Conservation (phyloP, 306 rosid species). For the Vicia sativa region DNA sequence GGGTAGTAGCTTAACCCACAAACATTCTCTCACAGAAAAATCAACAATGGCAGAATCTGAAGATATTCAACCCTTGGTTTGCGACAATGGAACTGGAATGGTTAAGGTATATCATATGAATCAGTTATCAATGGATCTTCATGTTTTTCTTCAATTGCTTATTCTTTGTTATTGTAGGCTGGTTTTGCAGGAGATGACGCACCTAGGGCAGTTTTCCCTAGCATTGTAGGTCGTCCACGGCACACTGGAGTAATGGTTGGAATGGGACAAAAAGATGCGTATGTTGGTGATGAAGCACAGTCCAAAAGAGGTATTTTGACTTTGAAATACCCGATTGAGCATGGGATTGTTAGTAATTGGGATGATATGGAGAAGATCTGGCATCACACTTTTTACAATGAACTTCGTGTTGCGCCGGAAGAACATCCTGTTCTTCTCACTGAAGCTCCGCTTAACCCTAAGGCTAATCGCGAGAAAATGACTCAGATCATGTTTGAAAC, state of each 20-base stretch:
- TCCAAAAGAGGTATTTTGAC: conserved; percentile 96
- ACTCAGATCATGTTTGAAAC: conserved; percentile 61
- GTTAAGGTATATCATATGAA: conserved; percentile 66
- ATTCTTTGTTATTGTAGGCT: conserved; percentile 47
- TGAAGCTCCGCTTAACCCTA: conserved; percentile 78
- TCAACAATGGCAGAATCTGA: conserved; percentile 79
- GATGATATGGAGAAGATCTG: conserved; percentile 83
- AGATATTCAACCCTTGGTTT: conserved; percentile 94
- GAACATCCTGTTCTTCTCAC: conserved; percentile 78
- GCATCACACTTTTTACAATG: conserved; percentile 59
- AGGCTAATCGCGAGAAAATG: conserved; percentile 72
- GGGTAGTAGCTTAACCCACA: conserved; percentile 39
- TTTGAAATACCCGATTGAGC: conserved; percentile 82
- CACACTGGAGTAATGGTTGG: conserved; percentile 99
- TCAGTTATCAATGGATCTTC: not conserved
- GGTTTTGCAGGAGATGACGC: conserved; percentile 99
- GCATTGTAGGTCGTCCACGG: conserved; percentile 95
- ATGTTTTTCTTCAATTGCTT: not conserved
- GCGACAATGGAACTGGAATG: conserved; percentile 97
- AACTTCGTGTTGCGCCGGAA: conserved; percentile 64
- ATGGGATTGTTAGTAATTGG: conserved; percentile 83
- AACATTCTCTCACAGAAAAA: conserved; percentile 21
- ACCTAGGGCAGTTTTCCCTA: conserved; percentile 96
- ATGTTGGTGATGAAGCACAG: conserved; percentile 97
- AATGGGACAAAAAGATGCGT: conserved; percentile 98